Conservation (phyloP, 2,329 filamentous ascomycete species). For the Ustulina deusta region DNA sequence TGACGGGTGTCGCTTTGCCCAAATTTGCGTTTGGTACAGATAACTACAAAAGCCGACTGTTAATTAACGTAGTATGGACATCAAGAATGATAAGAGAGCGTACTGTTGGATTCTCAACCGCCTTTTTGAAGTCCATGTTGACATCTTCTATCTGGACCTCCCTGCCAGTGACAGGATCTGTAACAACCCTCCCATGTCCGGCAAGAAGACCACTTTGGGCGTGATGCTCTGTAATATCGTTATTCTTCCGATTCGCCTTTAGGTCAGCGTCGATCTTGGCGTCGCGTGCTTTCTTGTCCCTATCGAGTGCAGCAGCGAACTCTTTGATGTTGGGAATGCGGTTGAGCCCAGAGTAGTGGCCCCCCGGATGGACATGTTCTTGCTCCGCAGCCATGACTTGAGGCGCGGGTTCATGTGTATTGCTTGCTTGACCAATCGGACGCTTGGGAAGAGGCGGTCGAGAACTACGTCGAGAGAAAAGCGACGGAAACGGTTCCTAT, state of each 20-base stretch:
- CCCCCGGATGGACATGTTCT: conserved; percentile 45
- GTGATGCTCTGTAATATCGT: conserved; percentile 58
- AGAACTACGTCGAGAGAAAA: background rate
- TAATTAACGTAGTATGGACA: background rate
- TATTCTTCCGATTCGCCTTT: conserved; percentile 52
- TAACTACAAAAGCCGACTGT: conserved; percentile 61
- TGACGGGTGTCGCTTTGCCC: conserved; percentile 77
- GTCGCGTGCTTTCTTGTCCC: conserved; percentile 81
- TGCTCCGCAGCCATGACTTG: conserved; percentile 47
- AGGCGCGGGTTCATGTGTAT: background rate
- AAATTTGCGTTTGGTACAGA: conserved; percentile 92
- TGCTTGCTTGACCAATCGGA: background rate
- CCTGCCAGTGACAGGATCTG: conserved; percentile 88
- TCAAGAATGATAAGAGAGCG: background rate
- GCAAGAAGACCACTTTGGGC: conserved; percentile 53
- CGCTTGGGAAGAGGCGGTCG: background rate
- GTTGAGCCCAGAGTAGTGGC: conserved; percentile 83
- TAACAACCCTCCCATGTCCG: conserved; percentile 75
- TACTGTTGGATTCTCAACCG: conserved; percentile 78
- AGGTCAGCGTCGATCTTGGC: conserved; percentile 72
- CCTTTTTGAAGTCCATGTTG: conserved; percentile 74
- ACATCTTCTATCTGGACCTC: conserved; percentile 89
- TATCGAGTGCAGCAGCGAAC: conserved; percentile 83
- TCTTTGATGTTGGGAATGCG: conserved; percentile 89
- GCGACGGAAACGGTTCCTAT: background rate